These are phyloP conservation scores for Capronia coronata DNA, from an alignment of 2,329 filamentous ascomycete genomes.

Conservation along the genomic window DNA sequence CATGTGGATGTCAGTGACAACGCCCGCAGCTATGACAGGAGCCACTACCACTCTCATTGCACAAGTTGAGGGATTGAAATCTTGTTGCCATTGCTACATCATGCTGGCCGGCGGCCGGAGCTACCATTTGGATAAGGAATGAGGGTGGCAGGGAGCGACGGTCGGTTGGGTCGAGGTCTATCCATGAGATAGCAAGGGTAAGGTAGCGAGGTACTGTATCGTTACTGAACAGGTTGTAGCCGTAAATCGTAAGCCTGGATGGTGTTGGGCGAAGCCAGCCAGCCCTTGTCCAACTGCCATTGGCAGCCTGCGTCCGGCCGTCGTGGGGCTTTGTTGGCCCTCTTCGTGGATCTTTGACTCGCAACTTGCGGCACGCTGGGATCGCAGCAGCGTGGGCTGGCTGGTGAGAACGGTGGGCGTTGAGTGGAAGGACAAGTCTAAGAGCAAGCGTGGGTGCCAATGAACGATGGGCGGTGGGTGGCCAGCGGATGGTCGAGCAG, in stretches of 20 bases:
- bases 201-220: constrained; percentile 1
- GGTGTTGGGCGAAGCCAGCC: constrained; percentile 1
- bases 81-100: neutral
- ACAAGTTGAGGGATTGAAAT: neutral
- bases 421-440: neutral
- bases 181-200: constrained; percentile 10
- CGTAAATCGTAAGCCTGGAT: constrained; percentile 8
- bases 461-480: constrained; percentile 5
- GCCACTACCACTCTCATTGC: neutral
- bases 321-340: constrained; percentile 22
- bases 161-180: neutral
- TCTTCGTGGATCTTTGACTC: constrained; percentile 21
- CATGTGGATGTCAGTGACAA: neutral
- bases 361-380: constrained; percentile 21
- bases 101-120: neutral
- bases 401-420: constrained; percentile 1
- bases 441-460: constrained; percentile 9
- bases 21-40: neutral
- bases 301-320: constrained; percentile 21
- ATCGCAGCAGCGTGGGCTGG: constrained; percentile 17
- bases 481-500: constrained; percentile 3
- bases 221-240: constrained; percentile 5
- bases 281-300: constrained; percentile 17
- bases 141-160: neutral
- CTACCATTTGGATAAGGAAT: no score